Conservation (phyloP, 2,329 filamentous ascomycete genomes). For the Macrophomina pseudophaseolina region DNA sequence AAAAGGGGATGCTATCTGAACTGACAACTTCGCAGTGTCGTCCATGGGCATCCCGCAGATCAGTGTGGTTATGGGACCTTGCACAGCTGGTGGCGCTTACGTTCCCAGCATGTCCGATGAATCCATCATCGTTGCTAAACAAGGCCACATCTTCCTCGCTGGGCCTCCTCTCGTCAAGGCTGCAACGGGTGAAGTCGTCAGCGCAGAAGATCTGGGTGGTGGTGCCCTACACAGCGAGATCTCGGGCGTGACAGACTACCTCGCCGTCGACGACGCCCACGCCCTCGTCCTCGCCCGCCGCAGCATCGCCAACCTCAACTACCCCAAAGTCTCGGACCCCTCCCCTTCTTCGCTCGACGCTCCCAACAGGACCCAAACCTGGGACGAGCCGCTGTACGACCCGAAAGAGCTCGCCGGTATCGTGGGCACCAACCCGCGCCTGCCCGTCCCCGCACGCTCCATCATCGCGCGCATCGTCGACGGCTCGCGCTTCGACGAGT, state of each 20-base stretch:
- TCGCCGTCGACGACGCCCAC: slow-evolving; percentile 92
- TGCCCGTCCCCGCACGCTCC: slow-evolving; percentile 83
- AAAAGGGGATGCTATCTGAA: not conserved
- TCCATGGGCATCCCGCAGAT: slow-evolving; percentile 88
- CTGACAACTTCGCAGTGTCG: slow-evolving; percentile 61
- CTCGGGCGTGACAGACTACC: slow-evolving; percentile 92
- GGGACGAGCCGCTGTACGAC: slow-evolving; percentile 79
- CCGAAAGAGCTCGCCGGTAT: slow-evolving; percentile 83
- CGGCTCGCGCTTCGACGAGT: slow-evolving; percentile 87
- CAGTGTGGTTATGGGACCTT: slow-evolving; percentile 95
- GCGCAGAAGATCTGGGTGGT: slow-evolving; percentile 87
- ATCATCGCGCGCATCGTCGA: slow-evolving; percentile 93
- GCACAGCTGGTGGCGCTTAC: slow-evolving; percentile 94
- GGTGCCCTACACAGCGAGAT: slow-evolving; percentile 88
- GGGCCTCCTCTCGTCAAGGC: slow-evolving; percentile 95
- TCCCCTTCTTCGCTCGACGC: slow-evolving; percentile 37
- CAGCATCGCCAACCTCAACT: slow-evolving; percentile 88
- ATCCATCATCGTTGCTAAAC: slow-evolving; percentile 92
- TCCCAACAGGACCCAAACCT: slow-evolving; percentile 47
- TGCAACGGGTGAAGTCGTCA: slow-evolving; percentile 90
- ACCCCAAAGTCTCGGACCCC: slow-evolving; percentile 57
- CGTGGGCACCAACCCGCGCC: slow-evolving; percentile 85
- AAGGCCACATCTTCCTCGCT: slow-evolving; percentile 97
- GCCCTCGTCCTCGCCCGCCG: slow-evolving; percentile 84
- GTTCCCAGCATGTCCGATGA: slow-evolving; percentile 98